Evolutionary conservation across 192 early-diverging fungal genomes (phyloP).

Genomic region (Gigaspora rosea): DNA sequence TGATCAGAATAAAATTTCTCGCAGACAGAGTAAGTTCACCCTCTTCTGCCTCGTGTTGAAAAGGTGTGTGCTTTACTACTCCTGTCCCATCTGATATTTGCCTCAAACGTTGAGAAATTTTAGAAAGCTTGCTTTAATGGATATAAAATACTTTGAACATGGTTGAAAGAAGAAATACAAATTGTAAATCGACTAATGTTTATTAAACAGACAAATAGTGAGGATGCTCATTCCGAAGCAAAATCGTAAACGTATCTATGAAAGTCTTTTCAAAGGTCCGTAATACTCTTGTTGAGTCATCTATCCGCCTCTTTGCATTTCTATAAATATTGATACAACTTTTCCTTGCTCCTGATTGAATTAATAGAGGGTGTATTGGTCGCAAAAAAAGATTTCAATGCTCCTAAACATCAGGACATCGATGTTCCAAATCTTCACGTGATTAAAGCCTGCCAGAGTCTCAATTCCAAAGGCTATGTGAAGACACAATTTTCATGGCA

Average conservation of each 20-base stretch:
- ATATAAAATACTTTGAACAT: too few relatives aligned
- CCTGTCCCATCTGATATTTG: neutral
- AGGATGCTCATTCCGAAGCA: slow-evolving; percentile 94
- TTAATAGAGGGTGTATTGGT: slow-evolving; percentile 91
- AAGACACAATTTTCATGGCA: slow-evolving; percentile 99
- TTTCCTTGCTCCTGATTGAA: neutral
- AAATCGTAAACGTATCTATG: slow-evolving; percentile 97
- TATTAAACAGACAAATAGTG: slow-evolving; percentile 16
- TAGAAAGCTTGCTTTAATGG: too few relatives aligned
- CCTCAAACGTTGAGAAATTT: neutral
- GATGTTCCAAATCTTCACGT: slow-evolving; percentile 98
- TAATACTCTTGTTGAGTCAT: slow-evolving; percentile 14
- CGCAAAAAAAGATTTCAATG: slow-evolving; percentile 99
- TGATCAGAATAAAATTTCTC: neutral
- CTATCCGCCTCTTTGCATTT: slow-evolving; percentile 44
- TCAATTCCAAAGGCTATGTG: slow-evolving; percentile 91
- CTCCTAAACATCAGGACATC: slow-evolving; percentile 92
- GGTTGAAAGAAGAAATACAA: neutral
- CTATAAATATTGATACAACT: neutral
- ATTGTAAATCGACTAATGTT: neutral
- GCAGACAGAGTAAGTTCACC: neutral
- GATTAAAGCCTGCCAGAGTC: slow-evolving; percentile 98
- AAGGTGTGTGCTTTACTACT: neutral
- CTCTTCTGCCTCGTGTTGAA: neutral
- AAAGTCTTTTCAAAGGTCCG: slow-evolving; percentile 82